Base-by-base conservation (phyloP, 805 yeast genomes). In the Wickerhamiella parazyma region DNA sequence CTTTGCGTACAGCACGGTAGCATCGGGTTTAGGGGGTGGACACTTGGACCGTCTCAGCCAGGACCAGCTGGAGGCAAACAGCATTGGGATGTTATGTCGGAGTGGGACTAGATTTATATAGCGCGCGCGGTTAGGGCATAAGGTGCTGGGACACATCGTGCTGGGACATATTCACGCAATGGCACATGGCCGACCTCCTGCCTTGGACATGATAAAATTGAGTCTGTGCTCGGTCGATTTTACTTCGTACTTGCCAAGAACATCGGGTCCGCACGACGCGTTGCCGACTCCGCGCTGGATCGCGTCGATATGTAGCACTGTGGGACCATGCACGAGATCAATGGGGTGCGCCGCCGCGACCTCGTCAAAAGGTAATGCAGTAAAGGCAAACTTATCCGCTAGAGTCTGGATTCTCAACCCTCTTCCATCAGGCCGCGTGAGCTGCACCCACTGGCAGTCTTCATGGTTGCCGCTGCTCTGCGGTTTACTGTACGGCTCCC, bases 381-480 rank as follows among this genome's bases (percentile, higher is more conserved):
- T 44, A 37, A 46, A 48, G 17, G 33, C 29, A 25, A 44, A 36
- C 20, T 40, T 45, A 6, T 38, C 28, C 16, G 36, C 44, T 3
- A 36, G 19, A 7, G 44, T 49, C 3, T 41, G 33, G 35, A 45
- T 31, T 2, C 45, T 17, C 12, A 28, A 47, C 3, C 48, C 39
- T n/a, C 20, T 31, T 11, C 42, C 42, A 31, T 39, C 42, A 16
- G n/a, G 31, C 9, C 35, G 3, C 7, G 45, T 35, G 3, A 48
- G 25, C 37, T 44, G 24, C 4, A 57, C 45, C 65, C 64, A 61
- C 12, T 57, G 50, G 9, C 62, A 58, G 35, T 55, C 64, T 20
- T 52, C 49, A 25, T 60, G 60, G 46, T 62, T 63, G 21, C 66
- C 66, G 41, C 56, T 58, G 35, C 63, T 66, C 48, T 63, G 67